Base-by-base conservation (phyloP, 176 grass and related monocot species). In the Alloteropsis semialata region DNA sequence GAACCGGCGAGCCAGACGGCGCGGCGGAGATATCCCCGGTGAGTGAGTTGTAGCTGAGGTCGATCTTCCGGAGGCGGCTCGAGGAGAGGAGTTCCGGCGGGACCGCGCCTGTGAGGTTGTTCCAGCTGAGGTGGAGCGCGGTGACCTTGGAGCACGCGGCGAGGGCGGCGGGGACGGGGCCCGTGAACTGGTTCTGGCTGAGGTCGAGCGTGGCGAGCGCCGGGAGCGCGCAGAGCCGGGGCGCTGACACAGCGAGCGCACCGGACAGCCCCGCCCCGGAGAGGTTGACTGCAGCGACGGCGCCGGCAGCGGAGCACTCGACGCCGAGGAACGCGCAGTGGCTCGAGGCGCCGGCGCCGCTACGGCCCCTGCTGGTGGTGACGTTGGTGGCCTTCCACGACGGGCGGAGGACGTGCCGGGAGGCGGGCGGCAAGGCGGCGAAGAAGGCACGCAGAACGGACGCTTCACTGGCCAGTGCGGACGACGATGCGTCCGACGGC, bases 251-350 rank as follows among this genome's bases (percentile, higher is more conserved):
- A 6, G 81, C 10, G 1, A 93, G 85, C 13, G 22, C 19, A 30
- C 86, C 92, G 2, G 86, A 30, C 0, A 94, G 75, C 1, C 86
- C 86, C 15, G 37, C 16, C 1, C 80, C 86, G 33, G 92, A 84
- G 75, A 94, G 82, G 83, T 94, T 89, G 50, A 94, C 37, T 45
- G 89, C 76, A 1, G 45, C 6, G 18, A 93, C 72, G 12, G 69
- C 63, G 58, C 62, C 78, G 6, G 32, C 21, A 3, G 53, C 74
- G 16, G 92, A 77, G 89, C 92, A 93, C 18, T 83, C 65, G 36
- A 93, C 84, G 56, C 91, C 91, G 0, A 39, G 71, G 37, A 86
- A 88, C 14, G 78, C 19, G 73, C 91, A 93, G 24, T 87, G 85
- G 24, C 8, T 16, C 34, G 73, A 10, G 22, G 4, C 16, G 73